Percentiles rank a stretch among this genome's conserved stretches.
These are phyloP conservation scores for Neurospora tetrasperma DNA, from an alignment of 495 filamentous ascomycete species.

Conservation along the genomic window DNA sequence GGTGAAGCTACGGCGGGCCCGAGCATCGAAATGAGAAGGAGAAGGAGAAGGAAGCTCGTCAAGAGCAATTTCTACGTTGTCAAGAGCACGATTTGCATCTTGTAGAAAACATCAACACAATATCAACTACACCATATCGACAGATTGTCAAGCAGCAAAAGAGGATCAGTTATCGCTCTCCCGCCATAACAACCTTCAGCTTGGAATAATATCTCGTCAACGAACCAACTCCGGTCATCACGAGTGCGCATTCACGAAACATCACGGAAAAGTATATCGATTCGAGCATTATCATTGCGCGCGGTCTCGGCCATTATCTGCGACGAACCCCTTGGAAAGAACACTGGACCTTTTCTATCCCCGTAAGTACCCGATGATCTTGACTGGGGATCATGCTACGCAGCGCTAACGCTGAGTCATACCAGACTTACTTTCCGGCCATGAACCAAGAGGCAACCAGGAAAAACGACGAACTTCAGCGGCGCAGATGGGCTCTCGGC, in stretches of 20 bases:
- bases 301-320: neutral
- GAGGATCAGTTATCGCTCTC: neutral
- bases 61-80: neutral
- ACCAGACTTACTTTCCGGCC: neutral
- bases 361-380: neutral
- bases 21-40: neutral
- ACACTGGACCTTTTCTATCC: neutral
- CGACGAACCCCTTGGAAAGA: neutral
- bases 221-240: neutral
- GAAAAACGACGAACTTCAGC: neutral
- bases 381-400: neutral
- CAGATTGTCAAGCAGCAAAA: neutral
- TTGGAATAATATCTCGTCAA: neutral
- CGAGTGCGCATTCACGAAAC: neutral
- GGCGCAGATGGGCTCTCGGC: neutral
- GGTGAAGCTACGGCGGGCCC: neutral
- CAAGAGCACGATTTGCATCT: neutral
- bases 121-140: neutral
- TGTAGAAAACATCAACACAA: neutral
- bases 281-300: neutral
- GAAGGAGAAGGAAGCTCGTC: neutral
- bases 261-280: neutral
- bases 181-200: neutral
- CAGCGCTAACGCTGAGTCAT: neutral
- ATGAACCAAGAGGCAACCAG: neutral